These are phyloP conservation scores for Ochetophila trinervis DNA, from an alignment of 306 rosid genomes.

Conservation along the genomic window DNA sequence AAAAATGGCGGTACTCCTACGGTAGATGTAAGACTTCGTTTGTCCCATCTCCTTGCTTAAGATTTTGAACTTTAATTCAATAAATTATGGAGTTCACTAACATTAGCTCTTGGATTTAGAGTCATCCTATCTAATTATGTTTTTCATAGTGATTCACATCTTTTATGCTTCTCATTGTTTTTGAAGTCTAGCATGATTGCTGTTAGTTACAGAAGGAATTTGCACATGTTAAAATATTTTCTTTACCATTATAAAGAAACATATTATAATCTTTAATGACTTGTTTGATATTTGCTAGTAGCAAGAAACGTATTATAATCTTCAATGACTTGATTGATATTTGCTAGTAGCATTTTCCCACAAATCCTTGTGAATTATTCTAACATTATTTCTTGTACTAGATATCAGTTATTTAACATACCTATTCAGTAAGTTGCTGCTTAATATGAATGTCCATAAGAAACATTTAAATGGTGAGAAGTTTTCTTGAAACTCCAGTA, in stretches of 20 bases:
- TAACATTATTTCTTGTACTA: neutral
- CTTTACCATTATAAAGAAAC: too few relatives aligned
- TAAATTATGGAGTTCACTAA: constrained; percentile 3
- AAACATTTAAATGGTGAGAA: neutral
- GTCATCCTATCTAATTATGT: neutral
- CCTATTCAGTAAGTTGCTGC: neutral
- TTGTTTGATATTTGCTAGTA: too few relatives aligned
- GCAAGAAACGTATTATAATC: too few relatives aligned
- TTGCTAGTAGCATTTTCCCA: too few relatives aligned
- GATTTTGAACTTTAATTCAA: constrained; percentile 13
- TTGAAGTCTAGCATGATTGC: neutral
- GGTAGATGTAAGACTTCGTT: constrained; percentile 56
- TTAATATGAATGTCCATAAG: neutral
- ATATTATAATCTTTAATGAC: too few relatives aligned
- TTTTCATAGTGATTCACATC: constrained; percentile 15
- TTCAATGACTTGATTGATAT: too few relatives aligned
- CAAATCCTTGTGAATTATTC: neutral
- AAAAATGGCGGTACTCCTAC: constrained; percentile 66
- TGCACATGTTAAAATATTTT: neutral
- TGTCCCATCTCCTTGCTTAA: constrained; percentile 18
- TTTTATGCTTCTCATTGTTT: neutral
- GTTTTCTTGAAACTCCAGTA: neutral
- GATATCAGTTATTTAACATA: neutral
- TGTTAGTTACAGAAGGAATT: neutral
- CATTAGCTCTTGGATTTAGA: neutral